A percentile compares a stretch with the other conserved stretches of the same genome.
These are phyloP conservation scores for Venustampulla echinocandica DNA, from an alignment of 495 filamentous ascomycete genomes.

Conservation along the genomic window DNA sequence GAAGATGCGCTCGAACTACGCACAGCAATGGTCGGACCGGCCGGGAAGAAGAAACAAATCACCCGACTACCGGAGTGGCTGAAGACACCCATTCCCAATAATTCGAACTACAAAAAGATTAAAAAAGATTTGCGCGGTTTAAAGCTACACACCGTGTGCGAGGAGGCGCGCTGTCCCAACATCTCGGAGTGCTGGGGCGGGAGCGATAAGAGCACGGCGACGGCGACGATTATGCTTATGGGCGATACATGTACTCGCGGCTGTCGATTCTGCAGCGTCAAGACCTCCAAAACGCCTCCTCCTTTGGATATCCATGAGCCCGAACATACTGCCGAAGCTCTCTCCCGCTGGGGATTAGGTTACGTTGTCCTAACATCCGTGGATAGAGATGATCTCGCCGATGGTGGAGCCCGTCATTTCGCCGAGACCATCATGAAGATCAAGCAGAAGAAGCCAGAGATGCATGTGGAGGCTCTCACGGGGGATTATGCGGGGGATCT, in stretches of 20 bases:
- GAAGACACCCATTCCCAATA: slow-evolving; percentile 84
- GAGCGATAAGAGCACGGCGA: slow-evolving; percentile 75
- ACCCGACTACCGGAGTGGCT: slow-evolving; percentile 90
- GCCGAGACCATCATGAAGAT: slow-evolving; percentile 92
- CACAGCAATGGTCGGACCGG: slow-evolving; percentile 76
- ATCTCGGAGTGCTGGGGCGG: slow-evolving; percentile 98
- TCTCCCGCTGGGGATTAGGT: slow-evolving; percentile 85
- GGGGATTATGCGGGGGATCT: slow-evolving; percentile 79
- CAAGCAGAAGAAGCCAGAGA: slow-evolving; percentile 75
- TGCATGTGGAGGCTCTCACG: slow-evolving; percentile 92
- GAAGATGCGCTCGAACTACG: slow-evolving; percentile 57
- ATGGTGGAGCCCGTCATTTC: slow-evolving; percentile 85
- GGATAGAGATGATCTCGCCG: slow-evolving; percentile 82
- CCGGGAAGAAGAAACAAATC: slow-evolving; percentile 75
- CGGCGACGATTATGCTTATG: slow-evolving; percentile 99
- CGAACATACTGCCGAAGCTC: slow-evolving; percentile 90
- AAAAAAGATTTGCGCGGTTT: slow-evolving; percentile 87
- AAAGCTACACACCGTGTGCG: slow-evolving; percentile 89
- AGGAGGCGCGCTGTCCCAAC: slow-evolving; percentile 95
- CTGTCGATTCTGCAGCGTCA: slow-evolving; percentile 94
- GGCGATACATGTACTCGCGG: slow-evolving; percentile 96
- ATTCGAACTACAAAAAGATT: slow-evolving; percentile 80
- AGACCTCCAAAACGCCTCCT: slow-evolving; percentile 68
- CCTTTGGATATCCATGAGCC: slow-evolving; percentile 94
- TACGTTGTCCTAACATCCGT: slow-evolving; percentile 94